Evolutionary conservation across 2,329 filamentous ascomycete genomes (phyloP), one percentile per base, ranked within the genome.

Genomic region (Bipolaris sorokiniana): DNA sequence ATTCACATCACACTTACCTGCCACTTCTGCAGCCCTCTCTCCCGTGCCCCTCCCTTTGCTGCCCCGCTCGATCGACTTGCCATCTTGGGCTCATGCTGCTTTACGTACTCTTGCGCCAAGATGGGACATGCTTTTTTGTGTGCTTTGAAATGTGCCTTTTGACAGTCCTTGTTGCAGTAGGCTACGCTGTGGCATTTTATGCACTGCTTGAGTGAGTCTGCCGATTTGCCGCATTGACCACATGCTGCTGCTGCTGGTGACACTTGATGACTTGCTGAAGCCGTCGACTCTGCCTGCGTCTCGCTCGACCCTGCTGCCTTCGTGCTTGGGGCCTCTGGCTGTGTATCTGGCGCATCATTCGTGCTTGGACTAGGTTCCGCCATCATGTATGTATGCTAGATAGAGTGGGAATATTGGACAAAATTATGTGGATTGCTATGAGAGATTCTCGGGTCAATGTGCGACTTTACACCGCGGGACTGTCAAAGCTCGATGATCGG

Each of bases 101-200:
- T 75, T 9, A 70, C 66, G 36, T 77, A 77, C 59, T 75, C 76
- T 54, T 78, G 76, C 11, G 76, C 76, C 18, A 76, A 62, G 3
- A 60, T 61, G 5, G 75, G 71, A 59, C 77, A 79, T 33, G 71
- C 68, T 56, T 77, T 78, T 67, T 79, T 79, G 63, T 79, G 77
- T 40, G 68, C 60, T 54, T 78, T 78, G 59, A 71, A 72, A 28
- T 70, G 67, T 20, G 73, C 71, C 60, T 78, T 78, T 54, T 76
- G 76, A 65, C 76, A 79, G 28, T 78, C 75, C 20, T 77, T 75
- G 7, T 67, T 73, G 64, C 77, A 79, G 63, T 79, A 79, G 6
- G 59, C 51, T 13, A 74, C 69, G 50, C 69, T 76, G 55, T 78
- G 74, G 60, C 77, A 79, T 53, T 75, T 74, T 16, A 66, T 70